Evolutionary conservation across 805 yeast species (phyloP).

Genomic region (Ogataea naganishii): DNA sequence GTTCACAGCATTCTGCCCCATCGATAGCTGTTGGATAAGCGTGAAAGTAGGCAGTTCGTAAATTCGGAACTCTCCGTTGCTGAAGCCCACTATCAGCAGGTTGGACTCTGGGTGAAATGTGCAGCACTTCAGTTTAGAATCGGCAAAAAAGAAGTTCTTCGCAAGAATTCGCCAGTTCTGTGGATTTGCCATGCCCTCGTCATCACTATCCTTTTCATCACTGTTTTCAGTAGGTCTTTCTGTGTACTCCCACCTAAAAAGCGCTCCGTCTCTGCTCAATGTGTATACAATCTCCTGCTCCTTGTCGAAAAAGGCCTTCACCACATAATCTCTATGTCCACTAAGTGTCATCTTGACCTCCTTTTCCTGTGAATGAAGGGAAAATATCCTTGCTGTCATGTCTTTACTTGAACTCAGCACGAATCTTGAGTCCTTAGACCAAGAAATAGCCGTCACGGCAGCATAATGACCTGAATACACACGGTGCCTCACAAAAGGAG

Average conservation of each 20-base stretch:
- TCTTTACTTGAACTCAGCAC: conserved; percentile 83
- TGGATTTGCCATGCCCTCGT: conserved; percentile 25
- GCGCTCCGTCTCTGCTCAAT: conserved; percentile 89
- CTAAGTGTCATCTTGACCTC: conserved; percentile 79
- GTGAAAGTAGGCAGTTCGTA: conserved; percentile 81
- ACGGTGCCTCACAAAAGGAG: conserved; percentile 89
- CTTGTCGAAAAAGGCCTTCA: conserved; percentile 80
- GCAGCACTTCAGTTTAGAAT: conserved; percentile 68
- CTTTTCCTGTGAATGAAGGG: conserved; percentile 61
- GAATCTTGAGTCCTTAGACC: conserved; percentile 90
- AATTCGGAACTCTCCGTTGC: conserved; percentile 82
- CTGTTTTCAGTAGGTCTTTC: conserved; percentile 42
- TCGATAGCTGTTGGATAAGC: conserved; percentile 75
- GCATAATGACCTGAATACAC: conserved; percentile 89
- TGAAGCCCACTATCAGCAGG: conserved; percentile 80
- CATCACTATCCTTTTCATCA: conserved; percentile 31
- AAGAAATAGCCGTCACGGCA: conserved; percentile 66
- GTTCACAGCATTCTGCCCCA: conserved; percentile 87
- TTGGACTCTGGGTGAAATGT: conserved; percentile 71
- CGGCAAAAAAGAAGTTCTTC: conserved; percentile 67
- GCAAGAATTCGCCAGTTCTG: conserved; percentile 77
- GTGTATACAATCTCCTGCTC: conserved; percentile 88
- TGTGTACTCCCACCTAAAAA: conserved; percentile 85
- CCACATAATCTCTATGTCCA: conserved; percentile 87
- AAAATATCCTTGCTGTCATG: conserved; percentile 78